phyloP scores from a whole-genome alignment of 2,329 filamentous ascomycete species.

The Capronia epimyces region DNA sequence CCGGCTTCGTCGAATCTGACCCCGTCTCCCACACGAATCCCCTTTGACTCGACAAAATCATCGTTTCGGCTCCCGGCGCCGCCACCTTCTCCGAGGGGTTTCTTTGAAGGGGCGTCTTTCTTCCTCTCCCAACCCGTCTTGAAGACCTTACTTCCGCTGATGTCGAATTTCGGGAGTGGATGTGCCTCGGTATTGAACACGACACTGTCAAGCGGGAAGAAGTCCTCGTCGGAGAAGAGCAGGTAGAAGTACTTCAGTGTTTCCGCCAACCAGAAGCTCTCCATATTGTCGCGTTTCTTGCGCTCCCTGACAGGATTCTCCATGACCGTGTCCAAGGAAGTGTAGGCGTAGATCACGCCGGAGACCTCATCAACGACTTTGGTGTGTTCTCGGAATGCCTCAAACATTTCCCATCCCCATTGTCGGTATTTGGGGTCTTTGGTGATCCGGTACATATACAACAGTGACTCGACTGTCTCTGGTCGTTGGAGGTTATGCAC shows the following conservation, averaged over 20 bases:
- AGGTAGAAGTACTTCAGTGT: constrained; percentile 98
- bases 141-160: constrained; percentile 61
- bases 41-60: not conserved
- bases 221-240: constrained; percentile 65
- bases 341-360: constrained; percentile 26
- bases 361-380: constrained; percentile 62
- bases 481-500: constrained; percentile 89
- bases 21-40: constrained; percentile 8
- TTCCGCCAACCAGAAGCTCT: constrained; percentile 98
- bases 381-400: constrained; percentile 80
- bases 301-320: constrained; percentile 20
- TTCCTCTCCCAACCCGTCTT: constrained; percentile 66
- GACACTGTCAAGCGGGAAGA: constrained; percentile 61
- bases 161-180: constrained; percentile 78
- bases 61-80: not conserved
- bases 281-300: constrained; percentile 72
- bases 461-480: constrained; percentile 91
- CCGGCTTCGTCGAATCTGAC: constrained; percentile 14
- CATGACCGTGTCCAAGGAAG: constrained; percentile 23
- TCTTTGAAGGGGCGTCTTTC: not conserved
- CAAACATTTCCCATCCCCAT: constrained; percentile 99
- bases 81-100: not conserved
- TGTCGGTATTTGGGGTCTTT: constrained; percentile 81
- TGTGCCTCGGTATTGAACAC: constrained; percentile 97
- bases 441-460: constrained; percentile 99